Base-by-base conservation (phyloP, 2,329 filamentous ascomycete genomes). In the Diplodia sapinea region DNA sequence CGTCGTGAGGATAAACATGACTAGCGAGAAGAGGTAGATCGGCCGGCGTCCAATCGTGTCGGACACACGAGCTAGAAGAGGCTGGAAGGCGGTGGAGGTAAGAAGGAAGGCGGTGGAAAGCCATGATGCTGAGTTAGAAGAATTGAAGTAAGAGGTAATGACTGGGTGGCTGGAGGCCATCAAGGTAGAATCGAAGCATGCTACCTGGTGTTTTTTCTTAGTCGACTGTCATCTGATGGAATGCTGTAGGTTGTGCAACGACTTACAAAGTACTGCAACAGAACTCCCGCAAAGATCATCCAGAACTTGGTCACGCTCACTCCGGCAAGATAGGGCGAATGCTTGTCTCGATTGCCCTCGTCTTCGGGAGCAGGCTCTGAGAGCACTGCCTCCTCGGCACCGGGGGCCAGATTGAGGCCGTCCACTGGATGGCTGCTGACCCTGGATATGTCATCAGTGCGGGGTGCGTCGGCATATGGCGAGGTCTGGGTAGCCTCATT, bases 121-220 rank as follows among this genome's bases (percentile, higher is more conserved):
- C 92, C 92, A 95, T 1, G 91, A 93, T 3, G 92, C 92, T 56
- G 88, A 88, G 76, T 94, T 93, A 38, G 91, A 91, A 59, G 90
- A 86, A 69, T 88, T 82, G 77, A 94, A 94, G 76, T 94, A 88
- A 0, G 90, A 93, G 0, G 91, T 93, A 69, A 94, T 93, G 68
- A 92, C 90, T 0, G 91, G 91, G 76, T 95, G 91, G 51, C 86
- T 89, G 2, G 90, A 92, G 4, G 91, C 91, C 91, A 94, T 93
- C 71, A 94, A 86, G 4, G 91, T 94, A 12, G 87, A 85, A 80
- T 94, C 92, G 74, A 94, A 94, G 74, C 78, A 77, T 17, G 77
- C 74, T 67, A 79, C 71, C 78, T 79, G 33, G 15, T 38, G 26
- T 33, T 33, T 3, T 51, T 7, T 56, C 63, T 66, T 40, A 56